A percentile compares a stretch with the other conserved stretches of the same genome.
These are phyloP conservation scores for Blastocystis sp. DNA, from an alignment of 352 stramenopile genomes.

Conservation along the genomic window DNA sequence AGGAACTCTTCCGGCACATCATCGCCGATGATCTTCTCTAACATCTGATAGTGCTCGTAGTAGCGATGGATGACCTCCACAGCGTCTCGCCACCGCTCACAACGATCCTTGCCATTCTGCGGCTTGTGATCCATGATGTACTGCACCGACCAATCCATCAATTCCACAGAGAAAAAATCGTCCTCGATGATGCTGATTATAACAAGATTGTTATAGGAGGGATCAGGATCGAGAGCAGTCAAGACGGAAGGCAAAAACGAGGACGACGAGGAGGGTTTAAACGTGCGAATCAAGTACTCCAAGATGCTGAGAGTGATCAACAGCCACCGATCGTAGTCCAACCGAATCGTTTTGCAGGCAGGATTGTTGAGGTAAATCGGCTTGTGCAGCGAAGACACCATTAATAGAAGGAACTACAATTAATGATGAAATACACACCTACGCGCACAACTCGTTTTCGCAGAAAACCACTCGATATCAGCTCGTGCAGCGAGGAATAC, in stretches of 20 bases:
- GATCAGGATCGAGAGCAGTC: not conserved
- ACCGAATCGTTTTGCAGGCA: not conserved
- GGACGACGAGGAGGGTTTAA: not conserved
- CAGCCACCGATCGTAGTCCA: conserved; percentile 27
- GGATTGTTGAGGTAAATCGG: not conserved
- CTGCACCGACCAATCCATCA: not conserved
- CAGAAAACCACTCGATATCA: not conserved
- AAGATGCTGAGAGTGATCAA: not conserved
- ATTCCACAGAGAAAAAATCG: not conserved
- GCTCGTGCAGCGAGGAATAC: not conserved
- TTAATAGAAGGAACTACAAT: not conserved
- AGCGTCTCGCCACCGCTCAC: not conserved
- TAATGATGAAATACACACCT: not conserved
- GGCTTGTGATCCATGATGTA: not conserved
- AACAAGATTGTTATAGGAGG: not conserved
- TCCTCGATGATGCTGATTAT: conserved; percentile 37
- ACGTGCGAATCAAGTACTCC: not conserved
- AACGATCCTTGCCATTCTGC: not conserved
- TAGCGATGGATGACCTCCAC: not conserved
- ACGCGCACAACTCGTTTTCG: not conserved
- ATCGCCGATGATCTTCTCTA: not conserved
- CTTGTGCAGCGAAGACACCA: conserved; percentile 7
- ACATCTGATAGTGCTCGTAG: not conserved
- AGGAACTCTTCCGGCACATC: not conserved
- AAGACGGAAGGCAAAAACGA: not conserved